These are phyloP conservation scores for Zygosaccharomyces sapae DNA, from an alignment of 1,139 yeast genomes.

Conservation along the genomic window DNA sequence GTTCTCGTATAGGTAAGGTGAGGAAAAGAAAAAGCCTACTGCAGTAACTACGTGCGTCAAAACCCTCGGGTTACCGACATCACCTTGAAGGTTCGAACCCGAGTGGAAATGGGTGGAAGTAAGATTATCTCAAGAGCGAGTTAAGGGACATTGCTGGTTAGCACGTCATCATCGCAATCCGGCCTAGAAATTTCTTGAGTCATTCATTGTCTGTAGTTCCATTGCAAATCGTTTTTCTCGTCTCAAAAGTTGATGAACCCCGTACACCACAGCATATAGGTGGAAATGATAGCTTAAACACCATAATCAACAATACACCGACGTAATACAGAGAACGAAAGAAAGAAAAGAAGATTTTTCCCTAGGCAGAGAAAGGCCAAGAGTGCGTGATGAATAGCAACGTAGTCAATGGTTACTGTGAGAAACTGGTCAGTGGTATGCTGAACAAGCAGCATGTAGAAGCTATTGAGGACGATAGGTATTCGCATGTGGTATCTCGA, in stretches of 20 bases:
- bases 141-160: too few species aligned
- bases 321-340: too few species aligned
- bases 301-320: background rate
- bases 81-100: background rate
- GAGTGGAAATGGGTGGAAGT: background rate
- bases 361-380: background rate
- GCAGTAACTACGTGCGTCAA: background rate
- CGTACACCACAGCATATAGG: background rate
- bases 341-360: background rate
- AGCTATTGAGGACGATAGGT: slow-evolving; percentile 30
- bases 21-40: background rate
- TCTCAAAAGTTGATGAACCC: background rate
- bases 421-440: slow-evolving; percentile 14
- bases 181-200: background rate
- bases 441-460: slow-evolving; percentile 17
- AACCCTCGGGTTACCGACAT: background rate
- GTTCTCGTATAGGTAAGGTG: background rate
- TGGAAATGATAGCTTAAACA: background rate
- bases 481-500: slow-evolving; percentile 17
- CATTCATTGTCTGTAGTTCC: background rate
- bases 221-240: background rate
- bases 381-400: slow-evolving; percentile 10
- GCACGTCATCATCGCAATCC: too few species aligned
- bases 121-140: background rate
- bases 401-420: slow-evolving; percentile 14